These are phyloP conservation scores for Solanum dulcamara DNA, from an alignment of 257 asterid genomes.

Conservation along the genomic window DNA sequence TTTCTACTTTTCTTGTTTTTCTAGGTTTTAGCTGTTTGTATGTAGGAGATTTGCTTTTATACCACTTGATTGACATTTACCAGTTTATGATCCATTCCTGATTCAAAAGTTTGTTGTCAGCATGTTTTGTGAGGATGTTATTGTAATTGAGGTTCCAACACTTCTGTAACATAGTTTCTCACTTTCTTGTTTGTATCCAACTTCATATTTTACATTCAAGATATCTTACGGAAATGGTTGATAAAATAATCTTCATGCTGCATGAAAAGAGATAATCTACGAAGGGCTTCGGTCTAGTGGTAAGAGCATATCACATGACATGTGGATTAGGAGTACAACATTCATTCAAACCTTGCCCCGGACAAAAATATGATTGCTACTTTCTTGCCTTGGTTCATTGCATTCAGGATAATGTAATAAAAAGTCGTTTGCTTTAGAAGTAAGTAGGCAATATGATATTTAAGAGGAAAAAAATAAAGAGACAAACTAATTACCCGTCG, in stretches of 20 bases:
- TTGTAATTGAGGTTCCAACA: not conserved
- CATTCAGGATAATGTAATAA: not conserved
- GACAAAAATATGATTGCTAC: not conserved
- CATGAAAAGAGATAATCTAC: not conserved
- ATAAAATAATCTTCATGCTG: not conserved
- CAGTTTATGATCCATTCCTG: not conserved
- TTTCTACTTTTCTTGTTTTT: not conserved
- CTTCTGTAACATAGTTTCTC: not conserved
- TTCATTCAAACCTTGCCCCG: not conserved
- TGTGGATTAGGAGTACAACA: not conserved
- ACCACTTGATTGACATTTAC: not conserved
- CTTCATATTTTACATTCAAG: not conserved
- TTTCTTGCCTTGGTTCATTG: not conserved
- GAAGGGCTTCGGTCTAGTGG: not conserved
- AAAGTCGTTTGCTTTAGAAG: not conserved
- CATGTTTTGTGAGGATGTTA: not conserved
- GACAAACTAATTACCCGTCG: not conserved
- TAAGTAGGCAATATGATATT: not conserved
- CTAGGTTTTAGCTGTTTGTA: not conserved
- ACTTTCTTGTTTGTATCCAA: not conserved
- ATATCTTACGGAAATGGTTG: not conserved
- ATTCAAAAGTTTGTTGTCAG: not conserved
- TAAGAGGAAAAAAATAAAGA: not conserved
- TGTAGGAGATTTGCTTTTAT: not conserved
- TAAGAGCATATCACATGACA: not conserved